phyloP scores from a whole-genome alignment of 164 flowering plant genomes.

The Cinnamomum chago region DNA sequence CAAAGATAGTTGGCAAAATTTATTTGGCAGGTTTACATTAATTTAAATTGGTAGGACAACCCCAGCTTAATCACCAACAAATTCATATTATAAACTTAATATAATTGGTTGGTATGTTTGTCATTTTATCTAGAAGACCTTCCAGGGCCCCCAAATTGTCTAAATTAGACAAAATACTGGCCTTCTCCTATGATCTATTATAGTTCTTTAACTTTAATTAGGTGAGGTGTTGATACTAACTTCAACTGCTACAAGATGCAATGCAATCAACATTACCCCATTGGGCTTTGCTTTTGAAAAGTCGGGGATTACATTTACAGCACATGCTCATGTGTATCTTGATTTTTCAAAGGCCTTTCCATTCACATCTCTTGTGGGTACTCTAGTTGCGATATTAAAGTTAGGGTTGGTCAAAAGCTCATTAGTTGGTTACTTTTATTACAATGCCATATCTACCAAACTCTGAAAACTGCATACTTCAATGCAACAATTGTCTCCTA shows the following conservation, averaged over 20 bases:
- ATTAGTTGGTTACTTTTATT: neutral
- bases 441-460: too few species aligned
- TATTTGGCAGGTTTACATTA: neutral
- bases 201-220: too few species aligned
- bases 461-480: too few species aligned
- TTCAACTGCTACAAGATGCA: too few species aligned
- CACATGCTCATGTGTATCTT: neutral
- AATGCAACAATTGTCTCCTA: too few species aligned
- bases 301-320: neutral
- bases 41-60: too few species aligned
- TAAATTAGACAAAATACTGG: too few species aligned
- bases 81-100: neutral
- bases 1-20: neutral
- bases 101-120: neutral
- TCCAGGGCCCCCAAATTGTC: neutral
- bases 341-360: neutral
- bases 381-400: neutral
- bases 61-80: neutral
- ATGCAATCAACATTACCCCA: neutral
- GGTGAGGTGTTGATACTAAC: too few species aligned
- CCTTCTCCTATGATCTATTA: too few species aligned
- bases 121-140: neutral
- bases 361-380: neutral
- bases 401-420: neutral
- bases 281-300: neutral